These are phyloP conservation scores for Pichia sp. DNA, from an alignment of 1,139 yeast species.

Conservation along the genomic window DNA sequence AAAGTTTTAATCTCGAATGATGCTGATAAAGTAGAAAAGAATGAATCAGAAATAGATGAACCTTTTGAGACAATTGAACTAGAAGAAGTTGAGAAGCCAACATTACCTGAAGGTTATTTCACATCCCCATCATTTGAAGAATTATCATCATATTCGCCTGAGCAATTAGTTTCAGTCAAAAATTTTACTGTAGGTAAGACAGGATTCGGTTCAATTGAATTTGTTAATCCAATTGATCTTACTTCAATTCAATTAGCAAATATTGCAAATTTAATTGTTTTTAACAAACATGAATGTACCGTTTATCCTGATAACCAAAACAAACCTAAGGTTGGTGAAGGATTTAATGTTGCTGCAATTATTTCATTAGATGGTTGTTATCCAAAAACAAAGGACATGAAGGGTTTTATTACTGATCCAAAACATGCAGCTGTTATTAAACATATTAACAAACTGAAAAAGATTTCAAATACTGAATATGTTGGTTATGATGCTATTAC, in stretches of 20 bases:
- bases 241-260: slow-evolving; percentile 56
- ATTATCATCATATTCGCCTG: slow-evolving; percentile 51
- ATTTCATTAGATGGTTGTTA: slow-evolving; percentile 73
- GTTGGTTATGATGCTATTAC: slow-evolving; percentile 68
- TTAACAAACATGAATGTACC: slow-evolving; percentile 56
- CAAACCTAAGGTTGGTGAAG: slow-evolving; percentile 69
- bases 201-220: slow-evolving; percentile 72
- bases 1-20: neutral
- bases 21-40: neutral
- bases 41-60: neutral
- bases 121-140: slow-evolving; percentile 69
- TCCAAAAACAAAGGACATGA: slow-evolving; percentile 68
- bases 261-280: slow-evolving; percentile 62
- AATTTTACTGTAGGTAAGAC: slow-evolving; percentile 74
- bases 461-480: slow-evolving; percentile 55
- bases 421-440: slow-evolving; percentile 62
- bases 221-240: slow-evolving; percentile 76
- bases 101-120: slow-evolving; percentile 71
- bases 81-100: neutral
- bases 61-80: neutral
- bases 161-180: slow-evolving; percentile 58
- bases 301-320: slow-evolving; percentile 67
- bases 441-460: slow-evolving; percentile 65
- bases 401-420: slow-evolving; percentile 72
- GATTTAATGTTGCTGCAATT: slow-evolving; percentile 69